Evolutionary conservation across 345 rosid species (phyloP).

Genomic region (Durio zibethinus): DNA sequence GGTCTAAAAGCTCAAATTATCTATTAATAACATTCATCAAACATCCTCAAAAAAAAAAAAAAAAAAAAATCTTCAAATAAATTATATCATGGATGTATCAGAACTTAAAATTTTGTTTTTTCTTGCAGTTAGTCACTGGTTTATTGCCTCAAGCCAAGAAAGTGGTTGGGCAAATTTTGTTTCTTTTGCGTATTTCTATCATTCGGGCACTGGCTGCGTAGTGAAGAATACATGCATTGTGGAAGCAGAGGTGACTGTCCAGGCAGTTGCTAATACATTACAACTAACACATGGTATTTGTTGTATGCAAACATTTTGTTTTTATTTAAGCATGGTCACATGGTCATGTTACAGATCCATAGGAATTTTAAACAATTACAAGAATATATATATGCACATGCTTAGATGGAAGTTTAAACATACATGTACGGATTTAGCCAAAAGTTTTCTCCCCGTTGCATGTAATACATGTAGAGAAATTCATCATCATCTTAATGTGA

Average conservation of each 20-base stretch:
- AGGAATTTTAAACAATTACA: neutral
- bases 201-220: slow-evolving; percentile 14
- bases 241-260: slow-evolving; percentile 35
- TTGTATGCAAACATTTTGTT: neutral
- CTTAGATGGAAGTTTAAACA: neutral
- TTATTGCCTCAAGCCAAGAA: slow-evolving; percentile 20
- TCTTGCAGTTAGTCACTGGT: slow-evolving; percentile 33
- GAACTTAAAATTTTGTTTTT: neutral
- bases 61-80: too few species aligned
- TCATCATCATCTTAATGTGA: neutral
- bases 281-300: neutral
- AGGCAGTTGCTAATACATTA: slow-evolving; percentile 25
- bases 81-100: neutral
- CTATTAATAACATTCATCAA: too few species aligned
- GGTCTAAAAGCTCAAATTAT: slow-evolving; percentile 20
- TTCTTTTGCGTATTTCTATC: slow-evolving; percentile 14
- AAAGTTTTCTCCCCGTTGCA: neutral
- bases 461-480: slow-evolving; percentile 7
- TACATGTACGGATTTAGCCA: neutral
- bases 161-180: slow-evolving; percentile 32
- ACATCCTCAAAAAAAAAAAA: too few species aligned
- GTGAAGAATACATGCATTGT: slow-evolving; percentile 27
- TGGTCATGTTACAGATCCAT: neutral
- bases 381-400: neutral
- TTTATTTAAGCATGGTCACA: neutral